Evolutionary conservation across 2,329 filamentous ascomycete genomes (phyloP), one percentile per base, ranked within the genome.

Genomic region (Venturia oleaginea): DNA sequence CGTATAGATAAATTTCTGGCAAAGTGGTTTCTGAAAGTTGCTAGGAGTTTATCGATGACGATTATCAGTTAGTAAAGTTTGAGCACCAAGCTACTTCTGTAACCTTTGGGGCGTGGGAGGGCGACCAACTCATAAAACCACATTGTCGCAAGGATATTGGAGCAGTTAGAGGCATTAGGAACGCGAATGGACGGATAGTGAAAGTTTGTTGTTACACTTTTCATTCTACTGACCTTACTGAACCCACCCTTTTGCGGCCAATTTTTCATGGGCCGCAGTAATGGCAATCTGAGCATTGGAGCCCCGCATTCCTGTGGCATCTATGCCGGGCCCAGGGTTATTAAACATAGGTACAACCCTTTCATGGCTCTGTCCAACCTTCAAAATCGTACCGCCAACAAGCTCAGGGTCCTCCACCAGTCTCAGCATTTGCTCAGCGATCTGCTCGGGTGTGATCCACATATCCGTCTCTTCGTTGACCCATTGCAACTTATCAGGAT

Each of bases 401-500:
- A 84, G 72, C 37, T 77, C 74, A 4, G 78, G 73, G 57, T 83
- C 80, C 66, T 83, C 80, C 43, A 84, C 73, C 65, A 83, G 79
- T 46, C 78, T 76, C 64, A 85, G 66, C 84, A 87, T 86, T 2
- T 81, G 81, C 51, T 80, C 76, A 0, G 83, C 84, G 0, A 86
- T 84, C 68, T 86, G 82, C 68, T 86, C 83, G 0, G 84, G 77
- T n/a, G 79, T 82, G 17, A 84, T 83, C 84, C 84, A 86, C 65
- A 72, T 76, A 69, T 86, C 84, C 17, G 72, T 71, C 10, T 69
- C 71, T 37, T 77, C 73, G 43, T 80, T 76, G 0, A 86, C 66
- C 67, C 82, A 79, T 65, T 75, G 75, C 68, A 85, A 62, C 70
- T 86, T 87, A 71, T 86, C 84, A 0, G 83, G 82, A 67, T 86